A percentile compares a stretch with the other conserved stretches of the same genome.
Evolutionary conservation across 768 basidiomycete species (phyloP).

Genomic region (Leucocoprinus birnbaumii): DNA sequence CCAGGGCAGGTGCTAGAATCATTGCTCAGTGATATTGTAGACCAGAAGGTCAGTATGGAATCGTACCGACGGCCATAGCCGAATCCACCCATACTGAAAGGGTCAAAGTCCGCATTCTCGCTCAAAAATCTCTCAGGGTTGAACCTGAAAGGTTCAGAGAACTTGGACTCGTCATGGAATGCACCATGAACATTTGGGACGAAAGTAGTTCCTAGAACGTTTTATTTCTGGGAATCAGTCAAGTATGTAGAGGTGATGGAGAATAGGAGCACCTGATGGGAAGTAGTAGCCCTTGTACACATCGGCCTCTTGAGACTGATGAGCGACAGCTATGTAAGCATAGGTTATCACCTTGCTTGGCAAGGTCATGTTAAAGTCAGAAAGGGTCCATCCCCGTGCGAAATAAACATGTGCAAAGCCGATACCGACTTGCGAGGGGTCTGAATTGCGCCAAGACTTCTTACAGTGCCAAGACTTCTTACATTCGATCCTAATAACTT

Average conservation of each 20-base stretch:
- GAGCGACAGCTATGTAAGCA: constrained; percentile 26
- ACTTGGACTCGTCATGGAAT: constrained; percentile 46
- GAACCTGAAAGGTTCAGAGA: constrained; percentile 50
- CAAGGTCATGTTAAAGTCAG: too few relatives aligned
- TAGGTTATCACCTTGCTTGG: too few relatives aligned
- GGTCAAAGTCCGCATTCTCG: constrained; percentile 16
- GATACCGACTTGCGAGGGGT: too few relatives aligned
- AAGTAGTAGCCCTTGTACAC: constrained; percentile 24
- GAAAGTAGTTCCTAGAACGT: constrained; percentile 21
- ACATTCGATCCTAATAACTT: too few relatives aligned
- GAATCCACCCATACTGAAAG: constrained; percentile 22
- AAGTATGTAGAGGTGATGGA: neutral
- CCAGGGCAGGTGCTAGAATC: constrained; percentile 31
- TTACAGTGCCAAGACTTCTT: too few relatives aligned
- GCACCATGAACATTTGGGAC: constrained; percentile 35
- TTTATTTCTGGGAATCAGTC: neutral
- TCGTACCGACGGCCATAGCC: constrained; percentile 31
- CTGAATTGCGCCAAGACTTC: too few relatives aligned
- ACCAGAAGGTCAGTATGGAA: too few relatives aligned
- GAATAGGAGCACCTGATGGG: constrained; percentile 18
- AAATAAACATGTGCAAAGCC: too few relatives aligned
- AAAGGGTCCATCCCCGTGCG: too few relatives aligned
- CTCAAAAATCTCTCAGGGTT: constrained; percentile 54
- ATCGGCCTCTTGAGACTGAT: constrained; percentile 30
- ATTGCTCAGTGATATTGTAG: too few relatives aligned